A percentile compares a stretch with the other conserved stretches of the same genome.
phyloP scores from a whole-genome alignment of 163 green algal species.

The Chlamydomonas reinhardtii region DNA sequence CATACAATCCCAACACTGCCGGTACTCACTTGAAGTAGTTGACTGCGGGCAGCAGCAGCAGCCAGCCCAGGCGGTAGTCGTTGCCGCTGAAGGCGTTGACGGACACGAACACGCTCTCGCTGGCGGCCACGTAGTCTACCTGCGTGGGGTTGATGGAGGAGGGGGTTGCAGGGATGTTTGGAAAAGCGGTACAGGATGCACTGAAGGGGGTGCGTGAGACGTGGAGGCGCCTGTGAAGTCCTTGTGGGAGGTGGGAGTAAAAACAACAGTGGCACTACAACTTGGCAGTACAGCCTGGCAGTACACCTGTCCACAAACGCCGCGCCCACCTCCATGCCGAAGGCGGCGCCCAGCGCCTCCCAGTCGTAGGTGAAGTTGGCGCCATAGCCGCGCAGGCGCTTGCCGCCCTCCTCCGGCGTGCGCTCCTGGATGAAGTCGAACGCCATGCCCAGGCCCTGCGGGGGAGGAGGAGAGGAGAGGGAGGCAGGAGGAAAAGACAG shows the following conservation, averaged over 20 bases:
- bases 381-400: slow-evolving; percentile 60
- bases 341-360: slow-evolving; percentile 48
- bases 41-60: slow-evolving; percentile 66
- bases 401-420: slow-evolving; percentile 40
- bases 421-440: slow-evolving; percentile 71
- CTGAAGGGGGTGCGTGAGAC: too few relatives aligned
- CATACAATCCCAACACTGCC: background rate
- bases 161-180: background rate
- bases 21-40: slow-evolving; percentile 57
- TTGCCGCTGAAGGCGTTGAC: slow-evolving; percentile 62
- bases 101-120: slow-evolving; percentile 60
- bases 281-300: too few relatives aligned
- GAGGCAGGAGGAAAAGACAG: too few relatives aligned
- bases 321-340: slow-evolving; percentile 48
- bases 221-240: too few relatives aligned
- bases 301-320: too few relatives aligned
- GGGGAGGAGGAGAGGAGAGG: too few relatives aligned
- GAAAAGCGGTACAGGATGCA: too few relatives aligned
- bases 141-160: background rate
- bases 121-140: slow-evolving; percentile 47
- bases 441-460: slow-evolving; percentile 66
- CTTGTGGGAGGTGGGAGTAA: too few relatives aligned
- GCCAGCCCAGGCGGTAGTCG: slow-evolving; percentile 65
- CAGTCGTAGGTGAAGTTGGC: slow-evolving; percentile 67
- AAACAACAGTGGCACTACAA: too few relatives aligned